Percentiles rank a stretch among this genome's conserved stretches.
These are phyloP conservation scores for Metschnikowia gelsemii DNA, from an alignment of 805 yeast species.

Conservation along the genomic window DNA sequence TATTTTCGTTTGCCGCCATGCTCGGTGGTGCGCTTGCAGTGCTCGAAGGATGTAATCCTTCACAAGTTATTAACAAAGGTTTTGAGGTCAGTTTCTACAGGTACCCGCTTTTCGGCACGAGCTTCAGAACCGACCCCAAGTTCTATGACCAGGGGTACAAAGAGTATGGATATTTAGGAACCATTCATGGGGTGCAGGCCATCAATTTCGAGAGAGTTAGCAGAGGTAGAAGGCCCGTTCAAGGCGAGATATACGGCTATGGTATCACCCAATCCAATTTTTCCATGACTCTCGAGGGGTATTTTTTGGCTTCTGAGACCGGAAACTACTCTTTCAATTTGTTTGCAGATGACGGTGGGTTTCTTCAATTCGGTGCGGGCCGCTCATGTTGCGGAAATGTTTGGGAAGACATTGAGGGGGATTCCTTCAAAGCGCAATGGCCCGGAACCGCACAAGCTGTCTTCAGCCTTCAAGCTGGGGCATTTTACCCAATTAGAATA, in stretches of 20 bases:
- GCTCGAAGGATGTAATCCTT: neutral
- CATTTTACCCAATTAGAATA: conserved; percentile 14
- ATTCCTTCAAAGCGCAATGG: conserved; percentile 6
- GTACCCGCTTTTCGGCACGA: conserved; percentile 2
- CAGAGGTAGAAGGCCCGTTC: neutral
- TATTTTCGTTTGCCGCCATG: neutral
- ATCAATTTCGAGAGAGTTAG: conserved; percentile 1
- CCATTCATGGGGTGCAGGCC: conserved; percentile 4
- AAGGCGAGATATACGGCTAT: conserved; percentile 4
- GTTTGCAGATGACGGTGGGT: conserved; percentile 16
- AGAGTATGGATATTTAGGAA: neutral
- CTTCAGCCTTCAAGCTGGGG: conserved; percentile 9
- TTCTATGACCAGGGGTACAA: conserved; percentile 10
- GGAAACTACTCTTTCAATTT: conserved; percentile 13
- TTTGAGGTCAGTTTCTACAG: conserved; percentile 10
- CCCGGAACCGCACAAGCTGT: conserved; percentile 1
- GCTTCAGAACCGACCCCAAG: conserved; percentile 3
- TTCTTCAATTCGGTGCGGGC: conserved; percentile 15
- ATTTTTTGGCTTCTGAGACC: conserved; percentile 8
- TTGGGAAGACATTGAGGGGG: neutral
- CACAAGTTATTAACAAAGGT: neutral
- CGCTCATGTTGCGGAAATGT: conserved; percentile 14
- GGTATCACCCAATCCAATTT: conserved; percentile 5
- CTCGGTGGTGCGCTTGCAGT: neutral
- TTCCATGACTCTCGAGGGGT: conserved; percentile 10